Evolutionary conservation across 2,329 filamentous ascomycete species (phyloP).

Genomic region (Talaromyces sp.): DNA sequence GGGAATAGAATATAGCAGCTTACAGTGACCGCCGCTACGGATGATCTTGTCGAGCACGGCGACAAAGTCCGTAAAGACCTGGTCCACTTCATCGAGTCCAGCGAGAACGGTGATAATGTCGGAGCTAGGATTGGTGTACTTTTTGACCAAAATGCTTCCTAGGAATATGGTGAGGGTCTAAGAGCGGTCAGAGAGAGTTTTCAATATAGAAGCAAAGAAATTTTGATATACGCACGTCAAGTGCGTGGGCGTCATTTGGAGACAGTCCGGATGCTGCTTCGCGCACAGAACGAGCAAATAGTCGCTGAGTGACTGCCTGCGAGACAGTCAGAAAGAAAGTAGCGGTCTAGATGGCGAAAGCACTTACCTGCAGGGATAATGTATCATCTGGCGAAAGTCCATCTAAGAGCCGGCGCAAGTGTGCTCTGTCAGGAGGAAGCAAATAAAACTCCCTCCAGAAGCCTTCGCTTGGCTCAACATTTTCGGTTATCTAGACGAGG

Average conservation of each 20-base stretch:
- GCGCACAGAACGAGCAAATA: conserved; percentile 71
- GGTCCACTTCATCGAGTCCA: conserved; percentile 83
- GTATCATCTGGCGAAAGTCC: conserved; percentile 71
- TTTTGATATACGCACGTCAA: conserved; percentile 63
- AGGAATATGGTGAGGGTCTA: conserved; percentile 90
- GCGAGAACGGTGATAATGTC: conserved; percentile 89
- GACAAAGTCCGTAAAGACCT: conserved; percentile 84
- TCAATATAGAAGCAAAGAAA: neutral
- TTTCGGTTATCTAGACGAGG: neutral
- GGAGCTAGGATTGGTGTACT: conserved; percentile 90
- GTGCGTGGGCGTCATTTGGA: conserved; percentile 70
- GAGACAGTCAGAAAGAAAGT: conserved; percentile 9
- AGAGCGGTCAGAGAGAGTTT: neutral
- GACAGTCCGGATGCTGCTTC: conserved; percentile 61
- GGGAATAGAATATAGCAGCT: conserved; percentile 32
- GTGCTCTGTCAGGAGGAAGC: conserved; percentile 70
- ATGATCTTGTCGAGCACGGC: conserved; percentile 78
- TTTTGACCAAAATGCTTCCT: conserved; percentile 76
- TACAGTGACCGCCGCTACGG: conserved; percentile 68
- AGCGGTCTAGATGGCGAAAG: neutral
- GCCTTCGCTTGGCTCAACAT: conserved; percentile 72
- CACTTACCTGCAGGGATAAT: conserved; percentile 64
- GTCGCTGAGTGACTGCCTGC: conserved; percentile 66
- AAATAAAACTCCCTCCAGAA: conserved; percentile 98
- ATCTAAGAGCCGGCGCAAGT: conserved; percentile 66